A percentile compares a stretch with the other conserved stretches of the same genome.
Evolutionary conservation across 805 yeast genomes (phyloP).

Genomic region (Myxozyma sirexii): DNA sequence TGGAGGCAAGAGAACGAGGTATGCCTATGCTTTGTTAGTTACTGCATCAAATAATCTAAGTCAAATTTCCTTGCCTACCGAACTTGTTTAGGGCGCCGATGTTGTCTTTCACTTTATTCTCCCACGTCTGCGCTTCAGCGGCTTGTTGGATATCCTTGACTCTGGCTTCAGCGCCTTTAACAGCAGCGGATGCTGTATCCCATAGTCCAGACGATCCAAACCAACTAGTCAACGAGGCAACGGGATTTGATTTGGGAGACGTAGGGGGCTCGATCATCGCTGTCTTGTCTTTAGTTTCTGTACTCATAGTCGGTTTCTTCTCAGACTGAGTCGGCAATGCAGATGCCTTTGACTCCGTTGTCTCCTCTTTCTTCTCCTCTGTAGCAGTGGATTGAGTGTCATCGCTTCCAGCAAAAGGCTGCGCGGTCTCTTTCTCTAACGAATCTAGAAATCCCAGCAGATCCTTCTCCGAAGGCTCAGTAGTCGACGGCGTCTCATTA

Average conservation of each 20-base stretch:
- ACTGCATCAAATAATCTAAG: constrained; percentile 11
- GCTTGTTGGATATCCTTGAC: constrained; percentile 45
- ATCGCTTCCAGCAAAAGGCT: neutral
- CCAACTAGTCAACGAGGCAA: constrained; percentile 32
- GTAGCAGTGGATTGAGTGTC: neutral
- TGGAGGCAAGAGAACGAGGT: constrained; percentile 40
- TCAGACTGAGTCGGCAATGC: neutral
- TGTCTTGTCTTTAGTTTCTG: neutral
- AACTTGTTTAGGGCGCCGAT: constrained; percentile 24
- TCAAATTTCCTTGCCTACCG: constrained; percentile 6
- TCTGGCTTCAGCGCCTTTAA: constrained; percentile 48
- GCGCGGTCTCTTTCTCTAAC: constrained; percentile 39
- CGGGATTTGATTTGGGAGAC: neutral
- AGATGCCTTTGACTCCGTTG: neutral
- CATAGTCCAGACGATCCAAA: constrained; percentile 44
- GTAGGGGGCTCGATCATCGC: neutral
- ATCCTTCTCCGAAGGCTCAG: constrained; percentile 43
- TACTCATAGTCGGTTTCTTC: neutral
- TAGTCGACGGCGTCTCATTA: constrained; percentile 3
- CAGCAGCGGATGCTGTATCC: constrained; percentile 47
- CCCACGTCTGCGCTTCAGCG: constrained; percentile 36
- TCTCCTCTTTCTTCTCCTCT: neutral
- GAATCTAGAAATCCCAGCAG: constrained; percentile 49
- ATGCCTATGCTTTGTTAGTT: constrained; percentile 29
- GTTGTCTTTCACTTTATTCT: constrained; percentile 36